Base-by-base conservation (phyloP, 1,139 yeast species). In the Lodderomyces oxycetoniae region DNA sequence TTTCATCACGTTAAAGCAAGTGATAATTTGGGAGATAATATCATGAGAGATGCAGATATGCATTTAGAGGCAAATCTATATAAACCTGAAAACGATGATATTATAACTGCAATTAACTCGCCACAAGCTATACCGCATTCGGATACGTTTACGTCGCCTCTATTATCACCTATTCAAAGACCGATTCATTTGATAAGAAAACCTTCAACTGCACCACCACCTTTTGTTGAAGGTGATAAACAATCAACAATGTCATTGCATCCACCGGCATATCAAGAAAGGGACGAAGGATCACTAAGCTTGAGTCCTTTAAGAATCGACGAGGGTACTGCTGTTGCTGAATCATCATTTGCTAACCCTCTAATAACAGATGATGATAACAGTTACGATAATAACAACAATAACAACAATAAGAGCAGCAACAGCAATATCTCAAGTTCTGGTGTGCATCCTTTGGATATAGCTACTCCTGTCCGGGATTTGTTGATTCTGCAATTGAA, bases 31-130 rank as follows among this genome's bases (percentile, higher is more conserved):
- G 67, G 61, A 21, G 38, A 34, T 11, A 34, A 27, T 3, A 27
- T 31, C 16, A 42, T 38, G 30, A 31, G 37, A 33, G 71, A 65
- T 31, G 47, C 50, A 2, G 60, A 64, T 34, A 65, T 72, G 56
- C 77, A 74, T 49, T 49, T 77, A 17, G 72, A 69, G 16, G 67
- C 88, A 1, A 82, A 83, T 46, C 50, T 82, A 12, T 82, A 77
- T 50, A 69, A 72, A 45, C 91, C 91, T 0, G 67, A 49, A 6
- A 48, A 47, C 19, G 55, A 50, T 13, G 37, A 43, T 4, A 38
- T 50, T 3, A 50, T 53, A 4, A 43, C 55, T 5, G 53, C 50
- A 9, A 55, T 80, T 30, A 61, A 70, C 32, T 74, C 86, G 0
- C 80, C 79, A 2, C 83, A 75, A 43, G 81, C 83, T 1, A 43